phyloP scores from a whole-genome alignment of 2,329 filamentous ascomycete genomes.

The Cytospora leucostoma region DNA sequence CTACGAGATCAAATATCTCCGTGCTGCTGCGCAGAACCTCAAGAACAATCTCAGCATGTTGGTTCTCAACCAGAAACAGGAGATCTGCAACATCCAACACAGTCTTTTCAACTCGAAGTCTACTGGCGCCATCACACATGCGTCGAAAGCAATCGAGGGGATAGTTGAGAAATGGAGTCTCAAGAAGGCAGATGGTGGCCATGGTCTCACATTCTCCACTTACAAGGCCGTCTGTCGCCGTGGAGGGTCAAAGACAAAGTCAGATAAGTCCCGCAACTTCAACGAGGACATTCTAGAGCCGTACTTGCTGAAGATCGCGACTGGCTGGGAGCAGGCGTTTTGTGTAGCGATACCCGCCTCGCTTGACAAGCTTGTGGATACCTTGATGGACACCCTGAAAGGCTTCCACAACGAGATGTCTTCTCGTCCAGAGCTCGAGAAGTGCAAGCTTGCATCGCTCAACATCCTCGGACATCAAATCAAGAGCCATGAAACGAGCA shows the following conservation, averaged over 20 bases:
- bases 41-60: not conserved
- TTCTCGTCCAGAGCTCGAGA: conserved; percentile 6
- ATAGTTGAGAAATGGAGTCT: not conserved
- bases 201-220: not conserved
- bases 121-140: not conserved
- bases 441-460: not conserved
- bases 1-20: conserved; percentile 9
- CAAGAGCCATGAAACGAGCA: not conserved
- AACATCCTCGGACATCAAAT: not conserved
- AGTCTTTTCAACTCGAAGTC: not conserved
- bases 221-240: conserved; percentile 13
- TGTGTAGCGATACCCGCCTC: not conserved
- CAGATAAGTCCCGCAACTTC: conserved; percentile 13
- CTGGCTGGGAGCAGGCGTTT: conserved; percentile 12
- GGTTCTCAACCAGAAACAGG: not conserved
- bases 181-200: not conserved
- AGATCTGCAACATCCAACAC: not conserved
- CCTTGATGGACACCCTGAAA: not conserved
- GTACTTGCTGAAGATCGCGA: conserved; percentile 9
- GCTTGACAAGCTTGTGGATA: not conserved
- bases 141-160: not conserved
- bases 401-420: conserved; percentile 12
- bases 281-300: conserved; percentile 22
- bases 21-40: not conserved
- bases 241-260: not conserved